Evolutionary conservation across 169 alveolate species (phyloP).

Genomic region (Cryptosporidium ubiquitum): DNA sequence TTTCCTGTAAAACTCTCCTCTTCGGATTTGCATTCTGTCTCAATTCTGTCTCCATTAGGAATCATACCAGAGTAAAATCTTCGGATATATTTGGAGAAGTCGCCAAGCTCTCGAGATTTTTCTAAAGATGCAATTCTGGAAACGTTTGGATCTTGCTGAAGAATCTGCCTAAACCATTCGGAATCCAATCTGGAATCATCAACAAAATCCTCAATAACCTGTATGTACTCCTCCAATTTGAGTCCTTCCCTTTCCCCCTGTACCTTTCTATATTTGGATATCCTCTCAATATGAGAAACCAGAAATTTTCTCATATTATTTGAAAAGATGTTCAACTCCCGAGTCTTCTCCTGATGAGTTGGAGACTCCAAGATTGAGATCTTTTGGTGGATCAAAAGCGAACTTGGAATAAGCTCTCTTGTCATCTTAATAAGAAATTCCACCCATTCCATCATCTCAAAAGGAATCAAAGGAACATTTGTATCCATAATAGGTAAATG

Average conservation of each 20-base stretch:
- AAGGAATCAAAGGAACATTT: slow-evolving; percentile 86
- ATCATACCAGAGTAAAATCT: slow-evolving; percentile 29
- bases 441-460: slow-evolving; percentile 85
- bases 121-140: slow-evolving; percentile 18
- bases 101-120: not conserved
- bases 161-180: slow-evolving; percentile 8
- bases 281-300: slow-evolving; percentile 16
- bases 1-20: not conserved
- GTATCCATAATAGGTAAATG: slow-evolving; percentile 60
- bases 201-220: slow-evolving; percentile 20
- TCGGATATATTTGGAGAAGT: slow-evolving; percentile 18
- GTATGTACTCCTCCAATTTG: slow-evolving; percentile 13
- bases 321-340: slow-evolving; percentile 61
- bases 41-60: not conserved
- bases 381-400: slow-evolving; percentile 71
- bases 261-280: slow-evolving; percentile 59
- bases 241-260: slow-evolving; percentile 75
- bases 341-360: slow-evolving; percentile 78
- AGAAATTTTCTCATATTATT: slow-evolving; percentile 76
- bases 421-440: slow-evolving; percentile 77
- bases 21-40: not conserved
- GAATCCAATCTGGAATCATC: slow-evolving; percentile 1
- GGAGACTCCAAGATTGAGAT: slow-evolving; percentile 73
- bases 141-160: slow-evolving; percentile 5
- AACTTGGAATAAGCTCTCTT: slow-evolving; percentile 70